Base-by-base conservation (phyloP, 2,329 filamentous ascomycete species). In the Apiospora kogelbergensis region DNA sequence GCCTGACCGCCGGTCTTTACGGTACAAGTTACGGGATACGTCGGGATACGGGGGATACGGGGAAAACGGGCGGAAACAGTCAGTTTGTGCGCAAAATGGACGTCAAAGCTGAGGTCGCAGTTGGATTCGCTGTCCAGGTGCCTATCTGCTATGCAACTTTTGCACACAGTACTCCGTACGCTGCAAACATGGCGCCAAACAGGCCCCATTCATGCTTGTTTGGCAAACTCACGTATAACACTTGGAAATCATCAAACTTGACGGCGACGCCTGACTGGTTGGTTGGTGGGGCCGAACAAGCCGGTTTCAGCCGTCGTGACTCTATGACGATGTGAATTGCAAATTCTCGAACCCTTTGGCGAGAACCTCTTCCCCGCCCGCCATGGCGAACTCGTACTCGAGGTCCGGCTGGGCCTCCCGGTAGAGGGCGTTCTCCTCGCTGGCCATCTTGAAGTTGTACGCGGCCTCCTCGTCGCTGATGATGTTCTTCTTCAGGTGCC, bases 391-490 rank as follows among this genome's bases (percentile, higher is more conserved):
- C 72, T 79, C 77, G 70, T 73, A 78, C 70, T 79, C 77, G 69
- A 79, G 44, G 66, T 79, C 77, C 37, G 77, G 77, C 75, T 79
- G 77, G 9, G 76, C 77, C 70, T 79, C 77, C 67, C 77, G 75
- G 70, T 78, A 79, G 30, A 78, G 75, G 4, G 60, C 74, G 69
- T 79, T 72, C 15, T 45, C 26, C 76, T 78, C 77, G 72, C 76
- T 78, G n/a, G 77, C 77, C 77, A 78, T 78, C 67, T 69, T 72
- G 73, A 79, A 82, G 71, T 82, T 83, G 72, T 80, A 81, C 20
- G 77, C 74, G 0, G 81, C 81, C 73, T 83, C 82, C 66, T 82
- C 80, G 44, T 83, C 80, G 37, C 76, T 78, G 48, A 84, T 81
- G 40, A 84, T 70, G 44, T 74, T 76, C 79, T 84, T 84, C 65